Percentiles rank a stretch among this genome's conserved stretches.
Evolutionary conservation across 2,329 filamentous ascomycete species (phyloP).

Genomic region (Amphichorda felina): DNA sequence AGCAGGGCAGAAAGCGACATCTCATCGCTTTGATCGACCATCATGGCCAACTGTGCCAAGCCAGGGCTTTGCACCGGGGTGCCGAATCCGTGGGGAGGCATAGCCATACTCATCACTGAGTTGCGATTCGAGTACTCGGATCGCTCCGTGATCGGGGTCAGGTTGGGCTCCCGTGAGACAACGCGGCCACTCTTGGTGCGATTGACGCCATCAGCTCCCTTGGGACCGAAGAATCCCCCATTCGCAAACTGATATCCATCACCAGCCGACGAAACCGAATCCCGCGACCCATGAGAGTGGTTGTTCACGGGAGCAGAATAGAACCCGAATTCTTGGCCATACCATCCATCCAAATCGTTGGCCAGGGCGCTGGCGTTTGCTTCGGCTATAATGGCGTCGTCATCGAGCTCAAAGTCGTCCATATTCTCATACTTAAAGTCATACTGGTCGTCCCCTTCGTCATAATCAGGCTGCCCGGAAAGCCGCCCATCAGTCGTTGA

Average conservation of each 20-base stretch:
- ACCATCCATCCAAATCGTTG: conserved; percentile 86
- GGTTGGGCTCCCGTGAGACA: conserved; percentile 72
- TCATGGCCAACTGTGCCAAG: conserved; percentile 63
- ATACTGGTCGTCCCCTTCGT: conserved; percentile 34
- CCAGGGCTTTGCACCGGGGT: conserved; percentile 55
- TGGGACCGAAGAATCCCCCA: conserved; percentile 81
- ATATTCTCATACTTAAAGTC: conserved; percentile 49
- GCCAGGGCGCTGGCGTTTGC: conserved; percentile 90
- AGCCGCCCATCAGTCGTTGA: no score
- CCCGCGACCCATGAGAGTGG: conserved; percentile 9
- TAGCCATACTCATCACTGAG: conserved; percentile 63
- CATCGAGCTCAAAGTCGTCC: conserved; percentile 59
- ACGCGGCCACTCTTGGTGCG: conserved; percentile 63
- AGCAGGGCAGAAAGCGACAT: conserved; percentile 64
- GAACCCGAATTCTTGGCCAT: conserved; percentile 94
- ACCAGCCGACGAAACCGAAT: conserved; percentile 6
- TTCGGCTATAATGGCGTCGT: conserved; percentile 86
- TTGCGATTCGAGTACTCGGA: conserved; percentile 95
- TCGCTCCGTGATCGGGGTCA: conserved; percentile 92
- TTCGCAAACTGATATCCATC: conserved; percentile 47
- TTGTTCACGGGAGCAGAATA: conserved; percentile 55
- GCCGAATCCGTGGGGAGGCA: conserved; percentile 25
- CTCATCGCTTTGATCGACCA: conserved; percentile 43
- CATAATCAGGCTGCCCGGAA: background rate
- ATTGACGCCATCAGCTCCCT: conserved; percentile 40